A percentile compares a stretch with the other conserved stretches of the same genome.
Evolutionary conservation across 1,284 basidiomycete genomes (phyloP).

Genomic region (Puccinia triticina): DNA sequence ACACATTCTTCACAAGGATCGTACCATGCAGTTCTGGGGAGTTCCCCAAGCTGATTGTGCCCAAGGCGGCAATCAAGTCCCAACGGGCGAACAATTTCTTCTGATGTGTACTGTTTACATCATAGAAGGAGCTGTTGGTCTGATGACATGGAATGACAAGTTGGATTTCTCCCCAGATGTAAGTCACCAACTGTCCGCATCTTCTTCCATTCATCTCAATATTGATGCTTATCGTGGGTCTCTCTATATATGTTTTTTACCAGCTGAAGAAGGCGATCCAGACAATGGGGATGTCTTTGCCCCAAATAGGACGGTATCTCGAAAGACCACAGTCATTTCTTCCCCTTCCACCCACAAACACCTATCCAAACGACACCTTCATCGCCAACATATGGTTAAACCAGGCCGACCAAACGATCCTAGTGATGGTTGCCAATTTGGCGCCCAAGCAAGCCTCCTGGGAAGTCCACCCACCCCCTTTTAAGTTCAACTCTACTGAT

Average conservation of each 20-base stretch:
- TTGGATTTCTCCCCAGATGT: constrained; percentile 31
- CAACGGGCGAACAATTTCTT: constrained; percentile 40
- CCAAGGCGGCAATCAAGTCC: constrained; percentile 2
- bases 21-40: constrained; percentile 46
- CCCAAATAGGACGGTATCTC: constrained; percentile 10
- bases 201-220: neutral
- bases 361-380: constrained; percentile 26
- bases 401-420: constrained; percentile 6
- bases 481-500: constrained; percentile 12
- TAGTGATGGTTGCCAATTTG: constrained; percentile 45
- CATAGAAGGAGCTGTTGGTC: constrained; percentile 50
- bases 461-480: constrained; percentile 15
- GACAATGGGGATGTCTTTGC: constrained; percentile 10
- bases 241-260: too few relatives aligned
- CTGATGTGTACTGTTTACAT: constrained; percentile 47
- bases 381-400: constrained; percentile 37
- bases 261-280: constrained; percentile 29
- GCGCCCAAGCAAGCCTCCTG: constrained; percentile 7
- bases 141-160: constrained; percentile 42
- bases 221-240: neutral
- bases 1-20: constrained; percentile 18
- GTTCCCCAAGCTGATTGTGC: constrained; percentile 30
- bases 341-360: constrained; percentile 18
- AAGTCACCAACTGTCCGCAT: neutral
- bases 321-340: constrained; percentile 35